Evolutionary conservation across 805 yeast species (phyloP).

Genomic region (Ascoidea rubescens): DNA sequence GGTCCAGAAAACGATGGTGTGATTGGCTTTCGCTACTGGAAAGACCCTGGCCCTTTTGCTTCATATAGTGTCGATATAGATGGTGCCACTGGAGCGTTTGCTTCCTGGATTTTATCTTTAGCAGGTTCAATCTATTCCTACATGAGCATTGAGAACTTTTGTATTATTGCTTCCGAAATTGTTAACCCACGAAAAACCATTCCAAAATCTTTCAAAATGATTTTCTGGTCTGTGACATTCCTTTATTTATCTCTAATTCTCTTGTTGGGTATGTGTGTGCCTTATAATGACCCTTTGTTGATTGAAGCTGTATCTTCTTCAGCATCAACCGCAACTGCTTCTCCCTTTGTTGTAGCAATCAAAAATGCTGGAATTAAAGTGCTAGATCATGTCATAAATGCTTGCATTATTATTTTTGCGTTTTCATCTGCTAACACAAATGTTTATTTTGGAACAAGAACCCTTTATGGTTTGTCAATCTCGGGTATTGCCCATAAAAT

Average conservation of each 20-base stretch:
- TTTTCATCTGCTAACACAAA: slow-evolving; percentile 47
- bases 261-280: slow-evolving; percentile 52
- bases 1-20: slow-evolving; percentile 39
- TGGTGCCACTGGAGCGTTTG: slow-evolving; percentile 28
- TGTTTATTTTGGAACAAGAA: slow-evolving; percentile 40
- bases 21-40: slow-evolving; percentile 49
- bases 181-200: slow-evolving; percentile 54
- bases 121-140: slow-evolving; percentile 41
- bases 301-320: slow-evolving; percentile 27
- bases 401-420: slow-evolving; percentile 35
- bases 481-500: slow-evolving; percentile 33
- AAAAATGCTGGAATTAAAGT: slow-evolving; percentile 39
- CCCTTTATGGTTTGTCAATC: slow-evolving; percentile 37
- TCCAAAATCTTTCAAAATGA: slow-evolving; percentile 53
- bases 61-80: slow-evolving; percentile 25
- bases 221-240: slow-evolving; percentile 43
- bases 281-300: slow-evolving; percentile 32
- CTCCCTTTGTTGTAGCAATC: slow-evolving; percentile 59
- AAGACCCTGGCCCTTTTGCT: slow-evolving; percentile 52
- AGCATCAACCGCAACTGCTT: slow-evolving; percentile 30
- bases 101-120: slow-evolving; percentile 38
- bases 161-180: slow-evolving; percentile 47
- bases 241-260: slow-evolving; percentile 49
- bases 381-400: slow-evolving; percentile 41
- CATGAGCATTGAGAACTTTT: slow-evolving; percentile 48